These are phyloP conservation scores for Ogataea nonfermentans DNA, from an alignment of 805 yeast genomes.

Conservation along the genomic window DNA sequence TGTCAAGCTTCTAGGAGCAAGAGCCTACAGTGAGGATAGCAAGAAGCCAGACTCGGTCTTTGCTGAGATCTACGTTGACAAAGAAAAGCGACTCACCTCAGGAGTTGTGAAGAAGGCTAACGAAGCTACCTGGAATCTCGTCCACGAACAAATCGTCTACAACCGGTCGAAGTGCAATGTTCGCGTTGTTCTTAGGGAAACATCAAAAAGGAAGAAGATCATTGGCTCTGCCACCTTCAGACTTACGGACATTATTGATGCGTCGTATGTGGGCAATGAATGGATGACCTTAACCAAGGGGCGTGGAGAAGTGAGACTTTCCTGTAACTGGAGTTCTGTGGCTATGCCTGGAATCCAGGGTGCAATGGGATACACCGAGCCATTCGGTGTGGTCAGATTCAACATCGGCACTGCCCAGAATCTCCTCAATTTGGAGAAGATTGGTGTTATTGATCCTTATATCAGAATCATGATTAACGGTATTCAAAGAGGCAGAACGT, in stretches of 20 bases:
- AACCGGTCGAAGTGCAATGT: slow-evolving; percentile 67
- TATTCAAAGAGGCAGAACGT: slow-evolving; percentile 72
- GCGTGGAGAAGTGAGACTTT: slow-evolving; percentile 67
- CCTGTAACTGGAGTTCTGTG: slow-evolving; percentile 85
- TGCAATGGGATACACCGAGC: slow-evolving; percentile 83
- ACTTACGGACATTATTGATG: slow-evolving; percentile 66
- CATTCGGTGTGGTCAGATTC: slow-evolving; percentile 87
- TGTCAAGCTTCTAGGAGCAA: slow-evolving; percentile 62
- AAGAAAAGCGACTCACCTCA: slow-evolving; percentile 58
- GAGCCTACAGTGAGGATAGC: slow-evolving; percentile 45
- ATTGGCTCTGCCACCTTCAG: slow-evolving; percentile 60
- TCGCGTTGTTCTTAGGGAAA: slow-evolving; percentile 64
- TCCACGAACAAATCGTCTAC: slow-evolving; percentile 62
- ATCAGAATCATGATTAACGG: slow-evolving; percentile 77
- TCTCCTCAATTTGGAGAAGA: slow-evolving; percentile 78
- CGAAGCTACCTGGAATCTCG: slow-evolving; percentile 63
- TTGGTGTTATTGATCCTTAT: slow-evolving; percentile 94
- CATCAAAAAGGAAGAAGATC: slow-evolving; percentile 52
- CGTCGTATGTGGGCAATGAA: slow-evolving; percentile 70
- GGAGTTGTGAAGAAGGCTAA: slow-evolving; percentile 56
- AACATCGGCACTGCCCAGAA: slow-evolving; percentile 67
- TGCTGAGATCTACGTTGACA: slow-evolving; percentile 69
- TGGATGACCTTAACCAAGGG: slow-evolving; percentile 75
- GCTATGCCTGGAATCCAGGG: slow-evolving; percentile 64
- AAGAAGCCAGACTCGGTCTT: slow-evolving; percentile 54